Evolutionary conservation across 163 green algal species (phyloP).

Genomic region (Coccomyxa subellipsoidea): DNA sequence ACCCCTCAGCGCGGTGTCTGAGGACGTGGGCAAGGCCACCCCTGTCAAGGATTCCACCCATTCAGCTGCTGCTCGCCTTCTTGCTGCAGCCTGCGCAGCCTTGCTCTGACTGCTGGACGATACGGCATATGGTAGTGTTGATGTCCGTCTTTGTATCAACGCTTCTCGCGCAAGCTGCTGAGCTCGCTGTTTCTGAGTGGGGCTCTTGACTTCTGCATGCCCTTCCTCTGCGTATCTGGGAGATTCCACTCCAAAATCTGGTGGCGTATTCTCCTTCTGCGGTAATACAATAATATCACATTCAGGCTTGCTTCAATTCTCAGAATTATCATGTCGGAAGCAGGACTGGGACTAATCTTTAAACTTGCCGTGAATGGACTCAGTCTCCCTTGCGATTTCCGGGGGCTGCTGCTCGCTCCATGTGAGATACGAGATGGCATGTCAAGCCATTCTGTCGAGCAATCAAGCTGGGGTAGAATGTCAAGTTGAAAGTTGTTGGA

Average conservation of each 20-base stretch:
- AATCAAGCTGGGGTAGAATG: neutral
- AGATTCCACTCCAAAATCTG: neutral
- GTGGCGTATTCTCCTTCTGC: neutral
- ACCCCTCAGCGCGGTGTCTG: constrained; percentile 54
- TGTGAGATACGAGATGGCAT: neutral
- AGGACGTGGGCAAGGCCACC: constrained; percentile 35
- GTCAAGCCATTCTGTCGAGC: neutral
- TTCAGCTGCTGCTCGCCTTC: constrained; percentile 45
- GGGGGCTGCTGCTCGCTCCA: neutral
- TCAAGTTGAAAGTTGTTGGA: neutral
- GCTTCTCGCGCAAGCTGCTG: neutral
- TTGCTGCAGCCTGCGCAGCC: constrained; percentile 21
- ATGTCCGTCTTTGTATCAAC: neutral
- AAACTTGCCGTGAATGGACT: neutral
- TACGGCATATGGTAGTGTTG: neutral
- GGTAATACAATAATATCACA: neutral
- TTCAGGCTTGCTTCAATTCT: neutral
- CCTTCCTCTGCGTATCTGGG: neutral
- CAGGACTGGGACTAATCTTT: neutral
- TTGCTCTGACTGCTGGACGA: neutral
- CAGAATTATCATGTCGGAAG: neutral
- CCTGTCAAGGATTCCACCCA: constrained; percentile 52
- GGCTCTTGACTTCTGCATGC: neutral
- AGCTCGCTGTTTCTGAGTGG: neutral
- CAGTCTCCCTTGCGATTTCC: neutral